Base-by-base conservation (phyloP, 805 yeast species). In the Kuraishia cidri region DNA sequence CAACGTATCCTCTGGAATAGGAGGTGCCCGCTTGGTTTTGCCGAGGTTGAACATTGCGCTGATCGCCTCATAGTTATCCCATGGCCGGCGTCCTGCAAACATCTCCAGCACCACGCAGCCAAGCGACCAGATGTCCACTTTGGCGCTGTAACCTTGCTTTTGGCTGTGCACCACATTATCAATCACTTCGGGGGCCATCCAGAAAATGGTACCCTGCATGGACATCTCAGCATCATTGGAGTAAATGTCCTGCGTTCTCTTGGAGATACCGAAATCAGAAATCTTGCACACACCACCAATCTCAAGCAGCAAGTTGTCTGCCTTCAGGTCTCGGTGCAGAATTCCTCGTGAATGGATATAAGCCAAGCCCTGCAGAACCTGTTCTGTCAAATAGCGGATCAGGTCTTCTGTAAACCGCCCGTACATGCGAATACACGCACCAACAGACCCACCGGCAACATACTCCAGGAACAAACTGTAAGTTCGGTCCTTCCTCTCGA, bases 121-220 rank as follows among this genome's bases (percentile, higher is more conserved):
- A 16, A 90, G 56, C 1, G 97, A 88, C 99, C 99, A 92, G 25
- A 92, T 88, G 56, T 92, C 99, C 16, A 92, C 87, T 57, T 92
- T 92, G 14, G 98, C 98, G 62, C 94, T 85, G 53, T 92, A 92
- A 1, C 98, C 98, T 51, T 81, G 92, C 42, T 78, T 78, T 3
- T 74, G 77, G n/a, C n/a, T n/a, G n/a, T n/a, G n/a, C n/a, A n/a
- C n/a, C 14, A 76, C 76, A 37, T 85, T 86, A 51, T 87, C 90
- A 32, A 92, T 87, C 42, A 94, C 95, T 51, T 92, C 99, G 0
- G 99, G 99, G 1, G 99, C 99, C 98, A 92, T 92, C 98, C 98
- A 92, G 54, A 88, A 92, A 1, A 94, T 86, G 0, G 98, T 88
- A 16, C 99, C 99, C 56, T 94, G 95, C 40, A 57, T 53, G 9